Base-by-base conservation (phyloP, 148 eudicot genomes). In the Camellia sinensis region DNA sequence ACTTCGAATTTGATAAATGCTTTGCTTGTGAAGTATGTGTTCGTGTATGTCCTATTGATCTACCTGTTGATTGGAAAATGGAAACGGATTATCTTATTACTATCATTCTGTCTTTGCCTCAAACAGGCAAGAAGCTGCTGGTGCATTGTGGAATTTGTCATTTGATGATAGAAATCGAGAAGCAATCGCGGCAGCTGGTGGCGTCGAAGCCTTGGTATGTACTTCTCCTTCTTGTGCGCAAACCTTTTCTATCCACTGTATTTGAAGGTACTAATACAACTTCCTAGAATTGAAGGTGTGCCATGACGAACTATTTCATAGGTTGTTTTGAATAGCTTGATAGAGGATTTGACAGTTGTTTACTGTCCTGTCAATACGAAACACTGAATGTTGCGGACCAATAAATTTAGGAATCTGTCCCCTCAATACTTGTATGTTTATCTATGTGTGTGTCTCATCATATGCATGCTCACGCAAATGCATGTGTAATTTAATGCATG, bases 91-190 rank as follows among this genome's bases (percentile, higher is more conserved):
- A 43, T 22, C 67, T 76, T 22, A 75, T 74, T 29, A 14, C 63
- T 67, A 14, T 1, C 50, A 50, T 52, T 75, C 79, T 53, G 41
- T 53, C 10, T 78, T 57, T 74, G 59, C 71, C 45, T 77, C 74
- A 81, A 77, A 79, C 88, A 96, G 99, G 88, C 98, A 96, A 88
- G 99, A 96, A 87, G 97, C 99, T 83, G 99, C 99, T 87, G 98
- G 98, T 77, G 99, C 99, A 65, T 87, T 96, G 82, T 96, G 98
- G 99, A 96, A 96, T 81, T 86, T 96, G 77, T 93, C 99, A 61
- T 96, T 93, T 86, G 98, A 96, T 86, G 99, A 96, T 69, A 88
- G 92, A 78, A 96, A 96, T 84, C 95, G 98, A 79, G 99, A 94
- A 90, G 94, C 94, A 64, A 93, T 96, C 84, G 97, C 97, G 67